phyloP scores from a whole-genome alignment of 352 stramenopile genomes.

The Phytophthora brassicae region DNA sequence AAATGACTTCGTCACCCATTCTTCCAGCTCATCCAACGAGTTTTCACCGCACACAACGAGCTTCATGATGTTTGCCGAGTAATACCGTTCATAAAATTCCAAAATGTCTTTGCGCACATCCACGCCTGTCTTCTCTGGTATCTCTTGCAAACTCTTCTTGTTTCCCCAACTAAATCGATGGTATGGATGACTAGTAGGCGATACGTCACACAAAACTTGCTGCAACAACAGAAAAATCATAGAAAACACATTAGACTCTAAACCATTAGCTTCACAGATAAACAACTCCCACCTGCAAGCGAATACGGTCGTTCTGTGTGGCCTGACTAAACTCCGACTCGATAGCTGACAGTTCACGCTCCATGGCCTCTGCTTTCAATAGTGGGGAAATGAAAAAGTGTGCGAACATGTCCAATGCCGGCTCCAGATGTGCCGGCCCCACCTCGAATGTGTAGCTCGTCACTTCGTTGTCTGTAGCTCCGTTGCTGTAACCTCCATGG shows the following conservation, averaged over 20 bases:
- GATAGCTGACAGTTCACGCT: constrained; percentile 83
- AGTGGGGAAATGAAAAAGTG: constrained; percentile 94
- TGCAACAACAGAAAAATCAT: constrained; percentile 33
- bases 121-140: constrained; percentile 42
- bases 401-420: constrained; percentile 92
- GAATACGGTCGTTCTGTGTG: constrained; percentile 69
- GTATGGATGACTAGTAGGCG: constrained; percentile 66
- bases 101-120: constrained; percentile 65
- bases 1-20: constrained; percentile 67
- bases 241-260: constrained; percentile 1
- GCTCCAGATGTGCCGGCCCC: constrained; percentile 52
- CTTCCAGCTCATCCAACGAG: constrained; percentile 64
- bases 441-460: constrained; percentile 96
- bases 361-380: constrained; percentile 76
- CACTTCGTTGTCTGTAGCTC: constrained; percentile 91
- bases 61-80: constrained; percentile 86
- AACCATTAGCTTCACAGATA: neutral
- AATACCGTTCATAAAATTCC: constrained; percentile 69
- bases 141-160: constrained; percentile 60
- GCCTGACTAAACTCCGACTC: constrained; percentile 89
- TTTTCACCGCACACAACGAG: constrained; percentile 81
- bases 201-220: constrained; percentile 76
- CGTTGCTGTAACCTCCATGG: constrained; percentile 91
- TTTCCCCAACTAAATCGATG: constrained; percentile 88
- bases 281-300: constrained; percentile 26